A percentile compares a stretch with the other conserved stretches of the same genome.
Evolutionary conservation across 495 filamentous ascomycete genomes (phyloP).

Genomic region (Amniculicola lignicola): DNA sequence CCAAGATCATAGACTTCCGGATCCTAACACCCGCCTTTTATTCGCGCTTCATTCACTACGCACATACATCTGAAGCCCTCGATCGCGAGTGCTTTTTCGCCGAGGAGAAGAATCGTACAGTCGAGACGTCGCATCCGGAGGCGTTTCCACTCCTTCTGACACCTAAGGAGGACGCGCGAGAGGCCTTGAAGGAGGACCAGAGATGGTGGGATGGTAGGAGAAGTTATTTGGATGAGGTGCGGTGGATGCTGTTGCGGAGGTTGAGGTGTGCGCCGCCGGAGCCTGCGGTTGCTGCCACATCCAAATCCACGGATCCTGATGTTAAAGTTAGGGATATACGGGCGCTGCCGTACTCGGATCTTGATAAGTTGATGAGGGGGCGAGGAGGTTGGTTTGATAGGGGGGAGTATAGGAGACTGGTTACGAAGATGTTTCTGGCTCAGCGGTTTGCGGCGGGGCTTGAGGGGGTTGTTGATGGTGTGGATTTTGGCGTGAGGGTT

Average conservation of each 20-base stretch:
- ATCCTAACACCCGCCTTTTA: conserved; percentile 61
- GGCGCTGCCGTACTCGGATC: conserved; percentile 25
- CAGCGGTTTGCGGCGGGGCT: conserved; percentile 35
- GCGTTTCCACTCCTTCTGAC: conserved; percentile 41
- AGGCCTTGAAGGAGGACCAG: not conserved
- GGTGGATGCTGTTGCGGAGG: conserved; percentile 34
- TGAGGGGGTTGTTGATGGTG: conserved; percentile 16
- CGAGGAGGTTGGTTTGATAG: not conserved
- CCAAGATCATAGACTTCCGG: conserved; percentile 47
- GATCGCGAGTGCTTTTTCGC: conserved; percentile 45
- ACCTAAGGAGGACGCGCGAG: not conserved
- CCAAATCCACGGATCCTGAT: not conserved
- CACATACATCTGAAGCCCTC: conserved; percentile 51
- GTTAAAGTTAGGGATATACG: conserved; percentile 26
- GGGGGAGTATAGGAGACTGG: conserved; percentile 30
- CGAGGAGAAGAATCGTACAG: conserved; percentile 48
- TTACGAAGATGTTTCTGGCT: conserved; percentile 36
- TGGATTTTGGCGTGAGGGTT: conserved; percentile 31
- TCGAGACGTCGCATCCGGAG: conserved; percentile 50
- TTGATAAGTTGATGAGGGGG: conserved; percentile 30
- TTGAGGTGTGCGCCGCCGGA: conserved; percentile 36
- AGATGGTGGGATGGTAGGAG: not conserved
- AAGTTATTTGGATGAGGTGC: conserved; percentile 24
- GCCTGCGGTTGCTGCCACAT: conserved; percentile 27
- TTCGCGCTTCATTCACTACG: conserved; percentile 53